Evolutionary conservation across 179 eudicot genomes (phyloP).

Genomic region (Patellifolia procumbens): DNA sequence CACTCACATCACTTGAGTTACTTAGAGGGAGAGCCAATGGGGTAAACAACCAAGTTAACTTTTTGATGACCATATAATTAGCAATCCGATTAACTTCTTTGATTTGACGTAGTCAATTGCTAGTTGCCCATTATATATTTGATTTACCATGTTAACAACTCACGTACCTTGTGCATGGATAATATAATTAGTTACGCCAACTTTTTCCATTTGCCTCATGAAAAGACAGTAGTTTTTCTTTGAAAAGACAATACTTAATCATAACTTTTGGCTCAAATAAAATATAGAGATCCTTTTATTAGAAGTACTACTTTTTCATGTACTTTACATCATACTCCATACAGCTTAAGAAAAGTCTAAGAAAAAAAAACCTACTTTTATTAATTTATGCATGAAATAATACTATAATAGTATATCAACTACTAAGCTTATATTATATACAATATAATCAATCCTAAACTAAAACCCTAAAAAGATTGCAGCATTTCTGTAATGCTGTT

Average conservation of each 20-base stretch:
- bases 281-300: slow-evolving; percentile 3
- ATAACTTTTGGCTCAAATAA: not conserved
- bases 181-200: not conserved
- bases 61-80: too few relatives aligned
- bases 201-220: not conserved
- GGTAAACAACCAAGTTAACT: too few relatives aligned
- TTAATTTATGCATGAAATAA: not conserved
- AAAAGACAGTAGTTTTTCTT: not conserved
- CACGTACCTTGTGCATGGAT: not conserved
- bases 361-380: not conserved
- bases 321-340: not conserved
- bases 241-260: not conserved
- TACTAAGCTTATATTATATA: not conserved
- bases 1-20: too few relatives aligned
- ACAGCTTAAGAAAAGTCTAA: not conserved
- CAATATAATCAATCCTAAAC: slow-evolving; percentile 6
- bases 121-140: too few relatives aligned
- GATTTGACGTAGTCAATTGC: too few relatives aligned
- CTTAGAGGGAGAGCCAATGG: too few relatives aligned
- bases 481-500: slow-evolving; percentile 42
- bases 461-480: slow-evolving; percentile 38
- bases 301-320: slow-evolving; percentile 8
- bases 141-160: too few relatives aligned
- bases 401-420: not conserved
- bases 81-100: too few relatives aligned